These are phyloP conservation scores for Cylindrotheca fusiformis DNA, from an alignment of 108 stramenopile species.

Conservation along the genomic window DNA sequence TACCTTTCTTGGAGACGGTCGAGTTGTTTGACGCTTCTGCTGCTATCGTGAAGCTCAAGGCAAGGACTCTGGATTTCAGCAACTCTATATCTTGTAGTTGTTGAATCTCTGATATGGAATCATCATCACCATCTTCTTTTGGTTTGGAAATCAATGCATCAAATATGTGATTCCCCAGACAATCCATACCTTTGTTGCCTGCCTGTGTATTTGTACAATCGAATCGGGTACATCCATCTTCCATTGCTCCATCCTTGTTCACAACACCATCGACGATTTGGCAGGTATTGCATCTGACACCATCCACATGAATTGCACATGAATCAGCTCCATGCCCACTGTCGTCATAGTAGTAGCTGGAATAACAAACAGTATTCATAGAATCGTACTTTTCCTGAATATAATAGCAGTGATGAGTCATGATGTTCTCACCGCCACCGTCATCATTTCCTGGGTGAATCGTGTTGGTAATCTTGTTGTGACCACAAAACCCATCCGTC, in stretches of 20 bases:
- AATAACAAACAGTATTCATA: conserved; percentile 1
- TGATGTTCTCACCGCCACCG: neutral
- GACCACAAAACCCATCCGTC: conserved; percentile 1
- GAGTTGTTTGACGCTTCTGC: neutral
- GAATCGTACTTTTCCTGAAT: neutral
- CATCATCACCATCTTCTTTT: too few relatives aligned
- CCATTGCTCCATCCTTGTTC: neutral
- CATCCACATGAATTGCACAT: conserved; percentile 2
- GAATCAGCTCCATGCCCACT: too few relatives aligned
- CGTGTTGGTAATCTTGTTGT: neutral
- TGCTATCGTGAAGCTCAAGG: neutral
- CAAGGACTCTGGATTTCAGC: neutral
- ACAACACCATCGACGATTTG: conserved; percentile 1
- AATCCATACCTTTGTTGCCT: conserved; percentile 3
- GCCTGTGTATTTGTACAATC: conserved; percentile 7
- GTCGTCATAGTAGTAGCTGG: neutral
- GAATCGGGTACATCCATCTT: conserved; percentile 1
- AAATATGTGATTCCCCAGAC: neutral
- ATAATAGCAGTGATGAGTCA: conserved; percentile 5
- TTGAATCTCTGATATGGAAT: too few relatives aligned
- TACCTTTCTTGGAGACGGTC: neutral
- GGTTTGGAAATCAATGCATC: neutral
- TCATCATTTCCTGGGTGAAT: neutral
- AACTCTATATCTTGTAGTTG: too few relatives aligned
- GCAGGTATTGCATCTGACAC: conserved; percentile 3